These are phyloP conservation scores for Larix sibirica DNA, from an alignment of 83 land plant species.

Conservation along the genomic window DNA sequence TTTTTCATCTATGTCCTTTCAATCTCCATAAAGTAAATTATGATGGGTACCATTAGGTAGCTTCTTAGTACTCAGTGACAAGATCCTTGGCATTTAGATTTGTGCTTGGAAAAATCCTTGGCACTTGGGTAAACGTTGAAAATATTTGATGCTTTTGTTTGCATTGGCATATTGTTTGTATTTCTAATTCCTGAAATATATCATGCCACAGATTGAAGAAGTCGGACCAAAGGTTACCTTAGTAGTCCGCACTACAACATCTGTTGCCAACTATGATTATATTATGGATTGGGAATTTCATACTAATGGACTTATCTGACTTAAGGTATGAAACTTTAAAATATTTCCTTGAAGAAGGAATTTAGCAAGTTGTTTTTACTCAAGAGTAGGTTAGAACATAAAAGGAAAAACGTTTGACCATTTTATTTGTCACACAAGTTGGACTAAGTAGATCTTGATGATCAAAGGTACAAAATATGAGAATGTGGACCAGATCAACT, in stretches of 20 bases:
- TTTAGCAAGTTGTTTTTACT: not conserved
- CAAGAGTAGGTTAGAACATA: not conserved
- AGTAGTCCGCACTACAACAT: conserved; percentile 79
- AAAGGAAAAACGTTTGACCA: not conserved
- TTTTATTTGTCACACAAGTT: no score
- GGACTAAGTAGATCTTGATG: no score
- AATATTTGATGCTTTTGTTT: not conserved
- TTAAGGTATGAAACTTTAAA: conserved; percentile 45
- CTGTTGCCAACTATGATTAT: conserved; percentile 88
- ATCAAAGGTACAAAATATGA: not conserved
- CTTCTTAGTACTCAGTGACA: not conserved
- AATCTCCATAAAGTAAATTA: not conserved
- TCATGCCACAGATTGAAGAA: no score
- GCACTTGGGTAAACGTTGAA: not conserved
- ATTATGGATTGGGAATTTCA: conserved; percentile 94
- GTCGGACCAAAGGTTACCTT: conserved; percentile 78
- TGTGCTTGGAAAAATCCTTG: not conserved
- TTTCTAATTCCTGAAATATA: no score
- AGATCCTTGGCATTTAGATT: not conserved
- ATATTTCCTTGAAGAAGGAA: not conserved
- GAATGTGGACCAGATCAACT: conserved; percentile 34
- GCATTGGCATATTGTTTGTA: not conserved
- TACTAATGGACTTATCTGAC: conserved; percentile 71
- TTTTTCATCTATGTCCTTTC: not conserved
- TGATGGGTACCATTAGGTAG: not conserved